A percentile compares a stretch with the other conserved stretches of the same genome.
These are phyloP conservation scores for Colletotrichum sp. DNA, from an alignment of 2,329 filamentous ascomycete species.

Conservation along the genomic window DNA sequence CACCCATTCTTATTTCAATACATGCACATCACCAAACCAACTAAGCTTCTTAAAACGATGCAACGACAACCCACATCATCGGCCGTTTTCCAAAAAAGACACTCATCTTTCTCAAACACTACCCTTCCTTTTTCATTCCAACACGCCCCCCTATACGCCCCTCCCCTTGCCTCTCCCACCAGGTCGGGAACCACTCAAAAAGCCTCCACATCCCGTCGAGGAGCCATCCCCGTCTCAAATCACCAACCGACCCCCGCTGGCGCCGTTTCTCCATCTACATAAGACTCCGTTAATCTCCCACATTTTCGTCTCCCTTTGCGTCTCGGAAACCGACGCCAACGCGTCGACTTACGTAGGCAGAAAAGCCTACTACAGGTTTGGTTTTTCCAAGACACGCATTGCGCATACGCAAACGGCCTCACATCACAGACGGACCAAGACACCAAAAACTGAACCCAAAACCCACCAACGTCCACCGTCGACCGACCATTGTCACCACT, in stretches of 20 bases:
- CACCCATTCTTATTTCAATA: not conserved
- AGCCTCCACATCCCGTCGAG: conserved; percentile 8
- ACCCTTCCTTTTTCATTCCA: not conserved
- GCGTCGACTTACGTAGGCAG: conserved; percentile 6
- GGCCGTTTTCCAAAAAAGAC: not conserved
- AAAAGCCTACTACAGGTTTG: not conserved
- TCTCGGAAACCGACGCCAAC: conserved; percentile 7
- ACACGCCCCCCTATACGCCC: not conserved
- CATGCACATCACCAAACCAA: not conserved
- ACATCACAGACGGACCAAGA: not conserved
- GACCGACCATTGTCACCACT: not conserved
- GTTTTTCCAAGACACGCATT: not conserved
- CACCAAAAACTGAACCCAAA: not conserved
- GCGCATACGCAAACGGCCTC: not conserved
- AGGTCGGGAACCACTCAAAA: not conserved
- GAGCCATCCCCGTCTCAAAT: conserved; percentile 3
- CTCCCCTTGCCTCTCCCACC: not conserved
- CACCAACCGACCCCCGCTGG: not conserved
- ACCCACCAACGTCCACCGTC: not conserved
- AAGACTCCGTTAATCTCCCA: conserved; percentile 13
- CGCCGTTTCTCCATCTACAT: not conserved
- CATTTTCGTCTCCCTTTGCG: not conserved
- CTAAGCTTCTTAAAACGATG: not conserved
- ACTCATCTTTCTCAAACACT: conserved; percentile 3
- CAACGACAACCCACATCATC: not conserved